A percentile compares a stretch with the other conserved stretches of the same genome.
Conservation (phyloP, 208 protist species). For the Angomonas deanei region DNA sequence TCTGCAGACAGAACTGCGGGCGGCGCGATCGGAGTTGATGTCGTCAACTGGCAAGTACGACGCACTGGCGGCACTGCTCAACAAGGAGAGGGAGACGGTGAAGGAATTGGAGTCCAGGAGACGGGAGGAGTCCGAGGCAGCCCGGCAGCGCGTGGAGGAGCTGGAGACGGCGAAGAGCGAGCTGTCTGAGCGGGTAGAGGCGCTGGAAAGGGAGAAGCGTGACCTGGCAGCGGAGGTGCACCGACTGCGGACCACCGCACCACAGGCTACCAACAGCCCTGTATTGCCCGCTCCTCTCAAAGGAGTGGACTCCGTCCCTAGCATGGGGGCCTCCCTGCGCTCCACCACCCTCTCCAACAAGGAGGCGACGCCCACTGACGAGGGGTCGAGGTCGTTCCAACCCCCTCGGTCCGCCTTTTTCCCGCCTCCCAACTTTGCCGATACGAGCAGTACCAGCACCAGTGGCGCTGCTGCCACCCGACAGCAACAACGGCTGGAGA, state of each 20-base stretch:
- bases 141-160: neutral
- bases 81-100: neutral
- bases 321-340: neutral
- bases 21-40: constrained; percentile 7
- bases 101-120: neutral
- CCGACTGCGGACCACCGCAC: neutral
- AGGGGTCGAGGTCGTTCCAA: neutral
- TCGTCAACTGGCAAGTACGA: neutral
- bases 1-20: constrained; percentile 26
- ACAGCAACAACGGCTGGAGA: constrained; percentile 31
- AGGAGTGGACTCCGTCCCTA: neutral
- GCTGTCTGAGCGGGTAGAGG: constrained; percentile 24
- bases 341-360: neutral
- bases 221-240: constrained; percentile 1
- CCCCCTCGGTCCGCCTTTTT: neutral
- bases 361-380: neutral
- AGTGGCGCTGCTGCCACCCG: neutral
- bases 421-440: neutral
- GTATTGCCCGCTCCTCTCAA: neutral
- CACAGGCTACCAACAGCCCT: neutral
- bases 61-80: neutral
- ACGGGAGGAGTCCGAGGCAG: neutral
- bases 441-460: neutral
- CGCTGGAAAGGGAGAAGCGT: constrained; percentile 28
- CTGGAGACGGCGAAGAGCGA: constrained; percentile 7